Evolutionary conservation across 2,329 filamentous ascomycete genomes (phyloP), one percentile per base, ranked within the genome.

Genomic region (Apiospora rasikravindrae): DNA sequence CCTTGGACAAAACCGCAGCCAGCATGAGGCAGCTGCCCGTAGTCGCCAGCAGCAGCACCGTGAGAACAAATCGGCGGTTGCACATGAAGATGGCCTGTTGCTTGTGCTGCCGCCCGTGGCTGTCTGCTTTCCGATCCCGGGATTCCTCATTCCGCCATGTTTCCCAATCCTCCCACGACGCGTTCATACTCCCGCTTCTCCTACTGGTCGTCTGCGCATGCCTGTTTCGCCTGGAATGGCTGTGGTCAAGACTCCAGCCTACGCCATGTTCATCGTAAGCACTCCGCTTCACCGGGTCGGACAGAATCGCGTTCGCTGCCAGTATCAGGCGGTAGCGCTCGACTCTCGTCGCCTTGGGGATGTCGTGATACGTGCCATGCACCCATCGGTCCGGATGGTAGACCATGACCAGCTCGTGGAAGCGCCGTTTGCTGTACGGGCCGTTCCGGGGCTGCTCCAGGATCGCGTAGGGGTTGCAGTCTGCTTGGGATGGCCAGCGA

Each of bases 241-340:
- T 16, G 4, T 22, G 10, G 14, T 29, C 29, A 13, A 8, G 29
- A 13, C 10, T 19, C 69, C 69, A 70, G 13, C 69, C 69, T 4
- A 29, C 53, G 6, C 69, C 69, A 26, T 47, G 24, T 10, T 40
- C 29, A 24, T 70, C 69, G 69, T 70, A 69, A 5, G 89, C 90
- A 64, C 84, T 86, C 72, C 91, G 88, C 82, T 94, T 96, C 37
- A 86, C 81, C 0, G 94, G 92, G 80, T 98, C 91, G 72, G 93
- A 96, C 67, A 99, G 90, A 70, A 99, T 93, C 77, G 94, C 89
- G 82, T 99, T 94, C 22, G 96, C 96, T 19, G 94, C 91, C 26
- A 94, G 88, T 47, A 94, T 85, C 22, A 94, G 85, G 57, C 90
- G 87, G 79, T 94, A 94, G 70, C 92, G 88, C 77, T 93, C 90